Base-by-base conservation (phyloP, 495 filamentous ascomycete genomes). In the Lophiostoma macrostomum region DNA sequence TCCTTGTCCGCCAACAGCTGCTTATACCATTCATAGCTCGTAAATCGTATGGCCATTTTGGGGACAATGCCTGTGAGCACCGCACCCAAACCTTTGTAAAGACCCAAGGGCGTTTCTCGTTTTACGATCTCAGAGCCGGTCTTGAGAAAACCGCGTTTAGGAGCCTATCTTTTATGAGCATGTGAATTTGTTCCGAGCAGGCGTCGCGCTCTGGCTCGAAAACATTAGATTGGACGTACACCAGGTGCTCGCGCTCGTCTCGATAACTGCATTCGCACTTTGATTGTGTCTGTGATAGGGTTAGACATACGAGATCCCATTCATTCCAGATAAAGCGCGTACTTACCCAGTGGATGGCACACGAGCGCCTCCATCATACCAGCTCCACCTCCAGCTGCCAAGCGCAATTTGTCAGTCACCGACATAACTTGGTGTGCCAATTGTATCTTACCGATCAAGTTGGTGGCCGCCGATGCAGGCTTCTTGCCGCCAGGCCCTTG, bases 11-110 rank as follows among this genome's bases (percentile, higher is more conserved):
- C 85, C 2, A 96, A 74, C 60, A 86, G 44, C 64, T 85, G 80
- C 78, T 96, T 99, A 70, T 96, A 99, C 60, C 80, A 81, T 73
- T 97, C 94, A 70, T 96, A 99, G 54, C 87, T 93, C 25, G 94
- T 96, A 74, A 99, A 99, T 14, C 93, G 88, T 64, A 97, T 97
- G 46, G 93, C 94, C 93, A 99, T 99, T 74, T 99, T 99, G 12
- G 93, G 93, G 28, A 99, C 84, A 71, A 99, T 99, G 52, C 93
- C 93, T 16, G 91, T 96, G 42, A 96, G 69, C 48, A 99, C 93
- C 42, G 93, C 93, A 27, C 93, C 93, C 10, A 99, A 78, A 63
- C 93, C 93, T 75, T 97, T 97, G 78, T 99, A 99, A 45, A 99
- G 74, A 47, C 84, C 93, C 28, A 99, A 68, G 0, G 90, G 87